Base-by-base conservation (phyloP, 305 asterid genomes). In the Fraxinus sp. region DNA sequence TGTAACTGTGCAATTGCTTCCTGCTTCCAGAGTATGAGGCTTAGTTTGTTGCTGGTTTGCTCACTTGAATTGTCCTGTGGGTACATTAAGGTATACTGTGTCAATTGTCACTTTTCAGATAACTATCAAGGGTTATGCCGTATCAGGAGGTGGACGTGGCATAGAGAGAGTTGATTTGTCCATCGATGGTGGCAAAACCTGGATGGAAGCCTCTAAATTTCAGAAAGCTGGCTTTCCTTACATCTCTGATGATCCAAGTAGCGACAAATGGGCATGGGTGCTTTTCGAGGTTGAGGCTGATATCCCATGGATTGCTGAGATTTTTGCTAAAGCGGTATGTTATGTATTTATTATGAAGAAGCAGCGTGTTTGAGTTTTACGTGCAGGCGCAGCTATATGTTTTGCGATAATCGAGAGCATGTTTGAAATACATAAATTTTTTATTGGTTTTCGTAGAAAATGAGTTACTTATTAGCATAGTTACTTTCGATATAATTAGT, bases 201-300 rank as follows among this genome's bases (percentile, higher is more conserved):
- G 97, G 98, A 77, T 89, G 81, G 99, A 94, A 90, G 98, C 97
- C 85, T 80, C 91, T 81, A 93, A 91, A 84, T 90, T 81, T 82
- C 98, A 94, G 88, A 96, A 89, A 85, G 36, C 90, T 36, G 93
- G 93, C 20, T 37, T 87, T 82, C 93, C 93, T 72, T 94, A 96
- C 79, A 75, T 87, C 81, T 86, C 98, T 84, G 99, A 89, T 71
- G 83, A 78, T 49, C 87, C 88, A 78, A 88, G 77, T 85, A 85
- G 93, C 77, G 99, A 96, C 87, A 94, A 89, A 89, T 96, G 98
- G 99, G 98, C 98, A 20, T 96, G 98, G 99, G 97, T 93, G 39
- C 88, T 96, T 79, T 96, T 96, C 79, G 91, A 94, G 88, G 97
- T 94, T 1, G 94, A 93, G 90, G 97, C 91, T 79, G 86, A 91